A percentile compares a stretch with the other conserved stretches of the same genome.
These are phyloP conservation scores for Aphanocladium album DNA, from an alignment of 2,329 filamentous ascomycete species.

Conservation along the genomic window DNA sequence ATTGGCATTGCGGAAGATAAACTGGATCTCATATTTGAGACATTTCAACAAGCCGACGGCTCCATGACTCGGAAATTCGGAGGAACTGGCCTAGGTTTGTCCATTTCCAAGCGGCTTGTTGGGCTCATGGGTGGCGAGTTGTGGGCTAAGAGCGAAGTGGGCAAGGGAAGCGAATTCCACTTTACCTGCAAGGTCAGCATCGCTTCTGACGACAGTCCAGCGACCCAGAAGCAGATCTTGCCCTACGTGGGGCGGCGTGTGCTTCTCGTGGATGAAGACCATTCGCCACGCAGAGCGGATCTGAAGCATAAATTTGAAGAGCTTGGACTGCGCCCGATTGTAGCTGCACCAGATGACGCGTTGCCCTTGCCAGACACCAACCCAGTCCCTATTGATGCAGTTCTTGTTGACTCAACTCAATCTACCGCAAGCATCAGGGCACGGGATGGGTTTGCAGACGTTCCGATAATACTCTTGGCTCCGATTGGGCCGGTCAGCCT, in stretches of 20 bases:
- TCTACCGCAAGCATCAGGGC: background rate
- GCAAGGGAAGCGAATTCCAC: constrained; percentile 89
- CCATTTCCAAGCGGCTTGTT: constrained; percentile 90
- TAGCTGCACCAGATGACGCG: constrained; percentile 67
- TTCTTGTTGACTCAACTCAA: constrained; percentile 82
- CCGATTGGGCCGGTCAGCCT: constrained; percentile 86
- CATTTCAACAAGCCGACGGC: constrained; percentile 96
- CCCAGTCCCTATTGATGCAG: constrained; percentile 62
- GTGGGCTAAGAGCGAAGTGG: constrained; percentile 91
- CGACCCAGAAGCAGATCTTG: constrained; percentile 76
- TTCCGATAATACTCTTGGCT: constrained; percentile 88
- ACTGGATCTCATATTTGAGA: constrained; percentile 95
- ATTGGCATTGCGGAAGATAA: constrained; percentile 96
- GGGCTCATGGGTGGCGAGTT: constrained; percentile 95
- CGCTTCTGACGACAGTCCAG: constrained; percentile 70
- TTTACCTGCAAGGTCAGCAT: constrained; percentile 91
- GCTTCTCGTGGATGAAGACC: constrained; percentile 88
- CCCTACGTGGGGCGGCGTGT: constrained; percentile 93
- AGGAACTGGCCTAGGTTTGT: constrained; percentile 87
- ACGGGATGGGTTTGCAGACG: constrained; percentile 89
- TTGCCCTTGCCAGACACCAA: constrained; percentile 47
- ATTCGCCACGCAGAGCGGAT: constrained; percentile 56
- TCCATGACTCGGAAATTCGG: constrained; percentile 96
- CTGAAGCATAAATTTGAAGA: constrained; percentile 44
- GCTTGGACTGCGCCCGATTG: constrained; percentile 74